Base-by-base conservation (phyloP, 257 asterid species). In the Thymus quinquecostatus region DNA sequence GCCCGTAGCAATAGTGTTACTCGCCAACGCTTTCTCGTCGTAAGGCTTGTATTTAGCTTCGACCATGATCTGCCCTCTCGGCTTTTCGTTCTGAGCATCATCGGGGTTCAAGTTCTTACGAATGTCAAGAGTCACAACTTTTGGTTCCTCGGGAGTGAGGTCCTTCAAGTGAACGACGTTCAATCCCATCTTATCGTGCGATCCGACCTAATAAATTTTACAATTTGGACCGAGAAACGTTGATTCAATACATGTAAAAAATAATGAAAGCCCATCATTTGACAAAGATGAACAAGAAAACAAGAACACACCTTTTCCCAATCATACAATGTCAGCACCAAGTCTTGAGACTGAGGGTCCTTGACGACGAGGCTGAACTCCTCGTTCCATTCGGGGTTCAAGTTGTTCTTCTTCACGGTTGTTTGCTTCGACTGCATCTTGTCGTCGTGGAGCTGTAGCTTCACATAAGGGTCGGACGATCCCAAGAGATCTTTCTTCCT, bases 321-420 rank as follows among this genome's bases (percentile, higher is more conserved):
- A 60, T 92, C 96, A 9, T 67, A 88, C 69, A 88, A 85, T 33
- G 83, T 61, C 27, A 89, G 38, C 33, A 79, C 81, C 45, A 92
- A 6, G 32, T 75, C 80, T 78, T 92, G 96, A 77, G 87, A 36
- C 34, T 81, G 71, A 0, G 98, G 99, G 66, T 95, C 98, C 82
- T 84, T 95, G 33, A 92, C 86, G 10, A 82, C 85, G 40, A 95
- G 67, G 60, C 66, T 85, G 73, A 92, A 92, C 32, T 91, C 94
- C 78, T 92, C 98, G 34, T 92, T 87, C 99, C 99, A 95, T 75
- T 95, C 99, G 1, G 99, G 99, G 75, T 95, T 92, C 84, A 95
- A 76, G 72, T 87, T 84, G 63, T 87, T 89, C 58, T 79, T 85
- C 30, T 85, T 95, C 6, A 92, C 94, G 3, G 86, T 69, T 11